A percentile compares a stretch with the other conserved stretches of the same genome.
These are phyloP conservation scores for Naganishia antarctica DNA, from an alignment of 768 basidiomycete species.

Conservation along the genomic window DNA sequence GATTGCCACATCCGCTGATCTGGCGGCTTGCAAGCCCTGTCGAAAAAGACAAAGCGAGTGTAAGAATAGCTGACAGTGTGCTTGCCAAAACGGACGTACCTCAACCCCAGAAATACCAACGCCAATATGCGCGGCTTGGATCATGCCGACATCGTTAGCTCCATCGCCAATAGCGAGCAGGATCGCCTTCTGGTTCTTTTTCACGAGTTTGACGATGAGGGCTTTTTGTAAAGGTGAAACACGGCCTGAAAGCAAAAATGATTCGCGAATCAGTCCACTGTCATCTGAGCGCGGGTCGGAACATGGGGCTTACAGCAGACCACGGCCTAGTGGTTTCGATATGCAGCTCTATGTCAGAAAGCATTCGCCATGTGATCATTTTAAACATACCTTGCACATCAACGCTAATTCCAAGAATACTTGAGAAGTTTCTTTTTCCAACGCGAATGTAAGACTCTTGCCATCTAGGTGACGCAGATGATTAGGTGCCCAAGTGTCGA, in stretches of 20 bases:
- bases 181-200: constrained; percentile 88
- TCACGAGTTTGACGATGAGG: constrained; percentile 95
- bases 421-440: constrained; percentile 87
- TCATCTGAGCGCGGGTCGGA: not conserved
- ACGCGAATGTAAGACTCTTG: constrained; percentile 83
- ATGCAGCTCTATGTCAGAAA: not conserved
- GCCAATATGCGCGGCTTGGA: constrained; percentile 95
- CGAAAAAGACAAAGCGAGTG: constrained; percentile 18
- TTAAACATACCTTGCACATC: constrained; percentile 68
- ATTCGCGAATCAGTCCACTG: constrained; percentile 27
- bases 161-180: constrained; percentile 96
- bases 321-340: constrained; percentile 57
- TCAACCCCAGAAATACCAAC: constrained; percentile 97
- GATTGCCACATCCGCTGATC: constrained; percentile 94
- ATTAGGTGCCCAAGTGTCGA: not conserved
- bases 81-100: too few species aligned
- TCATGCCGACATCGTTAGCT: constrained; percentile 98
- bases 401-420: constrained; percentile 89
- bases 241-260: constrained; percentile 59
- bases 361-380: too few species aligned
- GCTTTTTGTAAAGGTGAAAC: constrained; percentile 98
- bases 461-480: constrained; percentile 63
- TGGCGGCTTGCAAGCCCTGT: constrained; percentile 93
- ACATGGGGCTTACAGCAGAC: constrained; percentile 71
- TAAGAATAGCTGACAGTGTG: not conserved